These are phyloP conservation scores for Mortierella sp. DNA, from an alignment of 371 early-diverging fungal species.

Conservation along the genomic window DNA sequence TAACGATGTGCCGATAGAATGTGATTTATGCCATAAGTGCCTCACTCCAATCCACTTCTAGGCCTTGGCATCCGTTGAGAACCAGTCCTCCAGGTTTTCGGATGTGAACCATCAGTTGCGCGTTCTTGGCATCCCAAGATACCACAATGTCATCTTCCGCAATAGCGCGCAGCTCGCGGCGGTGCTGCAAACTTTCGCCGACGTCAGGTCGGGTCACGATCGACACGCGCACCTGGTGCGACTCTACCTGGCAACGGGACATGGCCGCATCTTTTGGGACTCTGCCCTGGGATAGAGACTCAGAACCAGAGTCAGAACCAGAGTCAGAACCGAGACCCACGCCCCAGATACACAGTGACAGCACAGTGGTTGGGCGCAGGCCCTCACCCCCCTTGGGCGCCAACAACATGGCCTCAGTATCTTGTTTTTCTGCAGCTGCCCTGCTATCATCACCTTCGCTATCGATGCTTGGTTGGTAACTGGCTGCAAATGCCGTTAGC, in stretches of 20 bases:
- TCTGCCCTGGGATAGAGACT: neutral
- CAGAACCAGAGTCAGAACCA: no score
- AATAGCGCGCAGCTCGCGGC: constrained; percentile 16
- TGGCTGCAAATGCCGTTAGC: constrained; percentile 7
- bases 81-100: constrained; percentile 1
- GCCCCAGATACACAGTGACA: constrained; percentile 24
- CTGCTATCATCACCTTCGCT: neutral
- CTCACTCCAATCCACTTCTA: constrained; percentile 37
- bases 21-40: constrained; percentile 32
- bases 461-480: neutral
- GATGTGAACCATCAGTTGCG: constrained; percentile 11
- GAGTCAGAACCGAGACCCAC: constrained; percentile 15
- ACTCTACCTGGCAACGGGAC: constrained; percentile 15
- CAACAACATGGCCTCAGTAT: neutral
- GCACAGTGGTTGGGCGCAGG: constrained; percentile 8
- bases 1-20: no score
- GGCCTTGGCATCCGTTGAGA: constrained; percentile 9
- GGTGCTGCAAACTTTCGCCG: constrained; percentile 13
- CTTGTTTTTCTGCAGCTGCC: neutral
- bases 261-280: neutral
- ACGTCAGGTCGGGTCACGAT: constrained; percentile 4
- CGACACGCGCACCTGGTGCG: constrained; percentile 25
- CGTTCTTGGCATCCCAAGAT: constrained; percentile 10
- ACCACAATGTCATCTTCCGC: constrained; percentile 4
- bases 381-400: neutral